phyloP scores from a whole-genome alignment of 75 land plant species.

The Sequoia sempervirens region DNA sequence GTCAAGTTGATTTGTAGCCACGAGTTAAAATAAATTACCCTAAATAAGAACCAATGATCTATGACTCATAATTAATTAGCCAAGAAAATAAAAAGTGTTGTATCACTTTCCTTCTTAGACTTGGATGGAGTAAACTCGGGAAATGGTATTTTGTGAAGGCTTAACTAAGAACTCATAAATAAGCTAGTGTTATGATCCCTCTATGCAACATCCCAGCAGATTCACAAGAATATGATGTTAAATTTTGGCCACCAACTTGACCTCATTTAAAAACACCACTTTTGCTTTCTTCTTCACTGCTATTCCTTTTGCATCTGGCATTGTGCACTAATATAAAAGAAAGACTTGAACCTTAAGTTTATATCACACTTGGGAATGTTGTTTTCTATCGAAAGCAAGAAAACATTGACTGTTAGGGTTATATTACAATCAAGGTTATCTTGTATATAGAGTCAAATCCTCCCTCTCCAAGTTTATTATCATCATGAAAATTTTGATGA shows the following conservation, averaged over 20 bases:
- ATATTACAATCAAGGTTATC: background rate
- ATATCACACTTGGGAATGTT: too few species aligned
- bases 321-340: background rate
- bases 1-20: too few species aligned
- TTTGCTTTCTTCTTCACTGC: background rate
- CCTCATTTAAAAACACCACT: background rate
- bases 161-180: background rate
- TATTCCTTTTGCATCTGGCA: background rate
- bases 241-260: background rate
- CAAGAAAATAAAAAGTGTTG: too few species aligned
- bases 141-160: background rate
- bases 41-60: too few species aligned
- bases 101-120: too few species aligned
- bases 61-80: too few species aligned
- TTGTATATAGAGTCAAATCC: background rate
- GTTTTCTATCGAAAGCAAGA: background rate
- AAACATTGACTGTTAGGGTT: background rate
- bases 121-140: too few species aligned
- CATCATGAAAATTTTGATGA: background rate
- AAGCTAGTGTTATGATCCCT: background rate
- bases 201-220: background rate
- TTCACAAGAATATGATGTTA: background rate
- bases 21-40: too few species aligned
- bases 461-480: conserved; percentile 3
- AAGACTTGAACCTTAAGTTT: too few species aligned